These are phyloP conservation scores for Sugiyamaella castrensis DNA, from an alignment of 1,139 yeast species.

Conservation along the genomic window DNA sequence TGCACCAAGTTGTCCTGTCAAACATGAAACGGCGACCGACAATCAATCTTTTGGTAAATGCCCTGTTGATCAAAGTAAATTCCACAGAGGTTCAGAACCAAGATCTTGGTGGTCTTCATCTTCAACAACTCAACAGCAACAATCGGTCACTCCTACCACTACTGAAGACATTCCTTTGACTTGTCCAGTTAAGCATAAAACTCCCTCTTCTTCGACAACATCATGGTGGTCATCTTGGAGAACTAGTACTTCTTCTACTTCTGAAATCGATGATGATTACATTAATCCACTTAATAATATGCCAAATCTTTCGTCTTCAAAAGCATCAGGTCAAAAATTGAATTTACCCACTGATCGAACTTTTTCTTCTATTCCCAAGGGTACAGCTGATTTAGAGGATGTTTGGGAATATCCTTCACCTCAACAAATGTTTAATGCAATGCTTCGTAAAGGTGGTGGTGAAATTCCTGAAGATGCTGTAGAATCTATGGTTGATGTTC, in stretches of 20 bases:
- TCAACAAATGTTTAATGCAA: slow-evolving; percentile 97
- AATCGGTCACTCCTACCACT: too few species aligned
- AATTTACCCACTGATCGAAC: slow-evolving; percentile 81
- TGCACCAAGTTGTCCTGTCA: not conserved
- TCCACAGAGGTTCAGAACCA: slow-evolving; percentile 16
- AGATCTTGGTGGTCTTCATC: slow-evolving; percentile 24
- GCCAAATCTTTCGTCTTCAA: slow-evolving; percentile 70
- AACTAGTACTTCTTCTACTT: slow-evolving; percentile 10
- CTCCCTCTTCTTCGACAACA: slow-evolving; percentile 14
- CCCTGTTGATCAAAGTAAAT: slow-evolving; percentile 43
- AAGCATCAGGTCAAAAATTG: slow-evolving; percentile 77
- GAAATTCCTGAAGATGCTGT: slow-evolving; percentile 93
- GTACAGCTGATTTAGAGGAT: slow-evolving; percentile 60
- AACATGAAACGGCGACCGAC: slow-evolving; percentile 23
- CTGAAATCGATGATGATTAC: slow-evolving; percentile 47
- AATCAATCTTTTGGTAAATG: slow-evolving; percentile 39
- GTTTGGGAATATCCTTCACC: slow-evolving; percentile 99
- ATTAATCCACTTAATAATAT: slow-evolving; percentile 79
- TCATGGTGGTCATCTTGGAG: slow-evolving; percentile 36
- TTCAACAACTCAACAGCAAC: too few species aligned
- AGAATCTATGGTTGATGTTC: slow-evolving; percentile 95
- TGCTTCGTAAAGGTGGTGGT: slow-evolving; percentile 87
- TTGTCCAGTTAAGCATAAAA: slow-evolving; percentile 1
- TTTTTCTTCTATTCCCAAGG: slow-evolving; percentile 82
- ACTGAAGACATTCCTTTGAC: too few species aligned